Evolutionary conservation across 768 basidiomycete genomes (phyloP).

Genomic region (Rhizopogon salebrosus): DNA sequence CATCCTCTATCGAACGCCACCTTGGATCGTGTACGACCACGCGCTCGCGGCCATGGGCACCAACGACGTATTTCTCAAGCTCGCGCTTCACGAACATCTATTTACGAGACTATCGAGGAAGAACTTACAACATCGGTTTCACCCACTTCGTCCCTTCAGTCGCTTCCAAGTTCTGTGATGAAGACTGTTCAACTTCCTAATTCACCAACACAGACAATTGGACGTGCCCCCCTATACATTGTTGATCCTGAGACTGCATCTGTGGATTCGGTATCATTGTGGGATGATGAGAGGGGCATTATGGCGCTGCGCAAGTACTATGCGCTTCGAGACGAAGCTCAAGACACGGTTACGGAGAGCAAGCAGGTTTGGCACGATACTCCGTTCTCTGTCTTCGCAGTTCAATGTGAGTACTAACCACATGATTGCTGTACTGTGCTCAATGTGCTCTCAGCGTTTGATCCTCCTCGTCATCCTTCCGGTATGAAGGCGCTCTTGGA

Average conservation of each 20-base stretch:
- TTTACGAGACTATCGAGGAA: constrained; percentile 80
- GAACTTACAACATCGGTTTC: constrained; percentile 40
- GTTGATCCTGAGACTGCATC: constrained; percentile 53
- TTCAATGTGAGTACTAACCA: constrained; percentile 54
- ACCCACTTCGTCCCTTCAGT: constrained; percentile 18
- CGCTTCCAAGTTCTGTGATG: constrained; percentile 18
- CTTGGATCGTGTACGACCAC: constrained; percentile 34
- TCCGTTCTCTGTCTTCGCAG: constrained; percentile 62
- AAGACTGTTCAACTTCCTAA: constrained; percentile 20
- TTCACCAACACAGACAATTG: constrained; percentile 18
- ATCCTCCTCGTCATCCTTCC: constrained; percentile 57
- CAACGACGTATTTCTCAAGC: constrained; percentile 65
- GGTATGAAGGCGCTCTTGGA: constrained; percentile 72
- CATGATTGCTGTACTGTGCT: constrained; percentile 1
- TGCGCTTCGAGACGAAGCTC: constrained; percentile 63
- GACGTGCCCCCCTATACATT: constrained; percentile 42
- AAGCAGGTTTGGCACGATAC: constrained; percentile 64
- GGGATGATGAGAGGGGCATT: constrained; percentile 71
- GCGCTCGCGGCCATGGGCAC: constrained; percentile 60
- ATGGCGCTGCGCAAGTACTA: constrained; percentile 61
- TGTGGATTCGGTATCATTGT: constrained; percentile 38
- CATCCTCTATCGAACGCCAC: constrained; percentile 42
- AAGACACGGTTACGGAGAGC: constrained; percentile 63
- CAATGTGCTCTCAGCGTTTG: constrained; percentile 46
- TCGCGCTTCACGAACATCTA: constrained; percentile 57